Evolutionary conservation across 148 eudicot species (phyloP).

Genomic region (Amaranthus palmeri): DNA sequence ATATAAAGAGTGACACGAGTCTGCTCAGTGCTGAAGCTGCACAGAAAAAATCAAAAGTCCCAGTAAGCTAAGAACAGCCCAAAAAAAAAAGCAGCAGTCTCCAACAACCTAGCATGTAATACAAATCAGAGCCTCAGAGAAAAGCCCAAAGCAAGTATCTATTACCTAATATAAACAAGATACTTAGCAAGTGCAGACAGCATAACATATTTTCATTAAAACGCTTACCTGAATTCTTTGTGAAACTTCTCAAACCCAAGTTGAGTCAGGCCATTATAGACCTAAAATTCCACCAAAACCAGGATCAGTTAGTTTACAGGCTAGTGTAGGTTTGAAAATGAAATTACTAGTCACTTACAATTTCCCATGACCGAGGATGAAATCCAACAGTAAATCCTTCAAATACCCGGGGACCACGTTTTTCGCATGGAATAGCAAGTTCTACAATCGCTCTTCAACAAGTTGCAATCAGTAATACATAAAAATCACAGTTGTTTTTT

Average conservation of each 20-base stretch:
- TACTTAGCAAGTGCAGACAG: background rate
- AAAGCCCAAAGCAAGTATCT: background rate
- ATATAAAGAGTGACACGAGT: constrained; percentile 62
- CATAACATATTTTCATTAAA: background rate
- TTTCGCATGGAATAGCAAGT: constrained; percentile 89
- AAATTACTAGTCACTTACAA: constrained; percentile 41
- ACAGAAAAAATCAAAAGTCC: constrained; percentile 13
- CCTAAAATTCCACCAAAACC: constrained; percentile 38
- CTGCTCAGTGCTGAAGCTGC: constrained; percentile 83
- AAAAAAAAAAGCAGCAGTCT: background rate
- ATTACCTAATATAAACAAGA: background rate
- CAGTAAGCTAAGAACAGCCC: background rate
- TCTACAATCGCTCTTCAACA: constrained; percentile 61
- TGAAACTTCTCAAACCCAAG: constrained; percentile 70
- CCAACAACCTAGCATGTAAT: background rate
- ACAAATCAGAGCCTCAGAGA: background rate
- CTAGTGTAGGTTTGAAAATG: background rate
- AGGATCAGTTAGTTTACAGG: background rate
- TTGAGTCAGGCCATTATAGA: constrained; percentile 90
- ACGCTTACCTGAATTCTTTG: constrained; percentile 60
- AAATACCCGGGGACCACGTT: constrained; percentile 73
- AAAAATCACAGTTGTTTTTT: background rate
- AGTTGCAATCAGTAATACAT: constrained; percentile 16
- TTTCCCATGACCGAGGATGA: constrained; percentile 89
- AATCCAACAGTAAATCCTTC: constrained; percentile 91